phyloP scores from a whole-genome alignment of 305 asterid genomes.

The Plantago rigida region DNA sequence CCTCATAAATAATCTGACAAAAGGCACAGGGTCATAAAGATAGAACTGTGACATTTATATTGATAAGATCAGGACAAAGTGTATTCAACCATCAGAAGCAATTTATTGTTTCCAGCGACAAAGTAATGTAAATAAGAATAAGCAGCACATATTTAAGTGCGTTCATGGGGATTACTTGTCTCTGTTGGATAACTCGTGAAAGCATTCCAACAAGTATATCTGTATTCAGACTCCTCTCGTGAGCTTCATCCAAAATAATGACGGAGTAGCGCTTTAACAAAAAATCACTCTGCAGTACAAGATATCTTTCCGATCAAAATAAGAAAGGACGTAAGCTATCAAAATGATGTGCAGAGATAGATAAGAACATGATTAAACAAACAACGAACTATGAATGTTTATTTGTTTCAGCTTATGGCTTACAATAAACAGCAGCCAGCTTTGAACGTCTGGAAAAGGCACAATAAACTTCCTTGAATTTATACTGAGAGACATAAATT shows the following conservation, averaged over 20 bases:
- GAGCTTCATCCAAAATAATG: conserved; percentile 91
- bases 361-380: neutral
- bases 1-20: conserved; percentile 54
- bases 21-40: conserved; percentile 16
- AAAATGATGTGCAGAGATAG: conserved; percentile 13
- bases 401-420: too few species aligned
- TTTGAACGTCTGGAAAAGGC: too few species aligned
- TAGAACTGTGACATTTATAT: neutral
- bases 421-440: too few species aligned
- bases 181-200: conserved; percentile 76
- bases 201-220: conserved; percentile 97
- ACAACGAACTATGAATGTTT: too few species aligned
- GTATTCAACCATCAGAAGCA: neutral
- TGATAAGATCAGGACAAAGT: too few species aligned
- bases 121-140: conserved; percentile 19
- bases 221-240: conserved; percentile 92
- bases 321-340: conserved; percentile 6
- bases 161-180: conserved; percentile 47
- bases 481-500: too few species aligned
- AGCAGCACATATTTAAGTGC: conserved; percentile 16
- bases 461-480: too few species aligned
- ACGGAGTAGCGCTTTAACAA: conserved; percentile 70
- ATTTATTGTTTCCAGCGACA: neutral
- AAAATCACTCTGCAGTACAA: conserved; percentile 61
- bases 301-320: conserved; percentile 4